These are phyloP conservation scores for Auxenochlorella protothecoides DNA, from an alignment of 139 green algal species.

Conservation along the genomic window DNA sequence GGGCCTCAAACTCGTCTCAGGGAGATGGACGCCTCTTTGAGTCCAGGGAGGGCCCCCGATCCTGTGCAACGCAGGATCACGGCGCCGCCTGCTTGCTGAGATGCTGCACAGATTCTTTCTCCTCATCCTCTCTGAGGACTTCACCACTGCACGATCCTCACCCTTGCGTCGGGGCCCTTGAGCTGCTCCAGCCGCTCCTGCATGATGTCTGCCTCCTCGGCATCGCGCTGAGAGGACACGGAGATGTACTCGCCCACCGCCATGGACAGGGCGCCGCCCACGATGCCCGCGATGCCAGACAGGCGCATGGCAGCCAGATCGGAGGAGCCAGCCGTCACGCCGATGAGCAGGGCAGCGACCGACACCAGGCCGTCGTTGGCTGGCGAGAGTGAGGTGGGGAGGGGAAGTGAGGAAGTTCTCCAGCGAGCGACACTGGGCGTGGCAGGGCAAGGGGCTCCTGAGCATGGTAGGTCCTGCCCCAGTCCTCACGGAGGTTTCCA, in stretches of 20 bases:
- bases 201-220: conserved; percentile 68
- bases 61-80: too few species aligned
- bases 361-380: conserved; percentile 61
- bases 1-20: background rate
- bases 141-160: background rate
- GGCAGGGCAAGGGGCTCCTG: background rate
- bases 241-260: conserved; percentile 62
- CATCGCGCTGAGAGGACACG: conserved; percentile 47
- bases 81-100: too few species aligned
- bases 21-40: too few species aligned
- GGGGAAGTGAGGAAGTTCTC: too few species aligned
- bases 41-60: too few species aligned
- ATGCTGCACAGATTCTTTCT: too few species aligned
- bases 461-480: background rate
- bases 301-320: conserved; percentile 35
- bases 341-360: conserved; percentile 55
- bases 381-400: conserved; percentile 1
- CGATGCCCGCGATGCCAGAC: conserved; percentile 51
- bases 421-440: background rate
- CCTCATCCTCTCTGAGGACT: too few species aligned
- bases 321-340: conserved; percentile 31
- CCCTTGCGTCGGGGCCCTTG: conserved; percentile 41
- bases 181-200: conserved; percentile 59
- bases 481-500: background rate
- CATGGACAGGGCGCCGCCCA: conserved; percentile 47